phyloP scores from a whole-genome alignment of 345 rosid species.

The Mercurialis annua region DNA sequence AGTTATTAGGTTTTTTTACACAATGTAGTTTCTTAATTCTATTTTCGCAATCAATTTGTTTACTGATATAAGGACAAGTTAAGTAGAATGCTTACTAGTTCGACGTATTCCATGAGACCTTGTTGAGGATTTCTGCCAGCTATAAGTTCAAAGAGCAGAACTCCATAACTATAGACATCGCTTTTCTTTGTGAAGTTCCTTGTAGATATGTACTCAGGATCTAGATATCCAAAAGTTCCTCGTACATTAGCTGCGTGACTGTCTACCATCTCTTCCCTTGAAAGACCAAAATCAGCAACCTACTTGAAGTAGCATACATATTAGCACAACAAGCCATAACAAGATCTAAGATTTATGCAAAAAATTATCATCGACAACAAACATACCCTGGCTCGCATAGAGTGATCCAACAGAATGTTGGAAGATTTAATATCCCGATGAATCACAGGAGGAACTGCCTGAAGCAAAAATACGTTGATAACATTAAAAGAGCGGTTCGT shows the following conservation, averaged over 20 bases:
- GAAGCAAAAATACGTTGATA: conserved; percentile 17
- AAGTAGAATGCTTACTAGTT: conserved; percentile 55
- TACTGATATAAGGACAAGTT: background rate
- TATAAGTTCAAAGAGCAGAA: conserved; percentile 87
- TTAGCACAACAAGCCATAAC: background rate
- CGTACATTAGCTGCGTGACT: conserved; percentile 69
- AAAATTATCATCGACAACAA: background rate
- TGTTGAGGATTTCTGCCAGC: conserved; percentile 95
- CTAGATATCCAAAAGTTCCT: conserved; percentile 97
- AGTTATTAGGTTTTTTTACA: background rate
- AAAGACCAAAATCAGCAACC: conserved; percentile 99
- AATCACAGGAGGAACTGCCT: conserved; percentile 98
- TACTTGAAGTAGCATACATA: conserved; percentile 19
- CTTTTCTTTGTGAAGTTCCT: conserved; percentile 87
- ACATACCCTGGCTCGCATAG: conserved; percentile 94
- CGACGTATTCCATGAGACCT: conserved; percentile 93
- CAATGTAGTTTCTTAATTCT: too few species aligned
- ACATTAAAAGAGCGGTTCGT: background rate
- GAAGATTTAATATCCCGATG: conserved; percentile 96
- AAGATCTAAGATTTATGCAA: background rate
- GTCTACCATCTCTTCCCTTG: conserved; percentile 92
- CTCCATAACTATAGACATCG: conserved; percentile 95
- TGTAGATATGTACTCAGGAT: conserved; percentile 91
- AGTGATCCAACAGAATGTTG: conserved; percentile 89
- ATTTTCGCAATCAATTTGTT: too few species aligned